Percentiles rank a stretch among this genome's conserved stretches.
phyloP scores from a whole-genome alignment of 305 asterid species.

The Fraxinus baroniana region DNA sequence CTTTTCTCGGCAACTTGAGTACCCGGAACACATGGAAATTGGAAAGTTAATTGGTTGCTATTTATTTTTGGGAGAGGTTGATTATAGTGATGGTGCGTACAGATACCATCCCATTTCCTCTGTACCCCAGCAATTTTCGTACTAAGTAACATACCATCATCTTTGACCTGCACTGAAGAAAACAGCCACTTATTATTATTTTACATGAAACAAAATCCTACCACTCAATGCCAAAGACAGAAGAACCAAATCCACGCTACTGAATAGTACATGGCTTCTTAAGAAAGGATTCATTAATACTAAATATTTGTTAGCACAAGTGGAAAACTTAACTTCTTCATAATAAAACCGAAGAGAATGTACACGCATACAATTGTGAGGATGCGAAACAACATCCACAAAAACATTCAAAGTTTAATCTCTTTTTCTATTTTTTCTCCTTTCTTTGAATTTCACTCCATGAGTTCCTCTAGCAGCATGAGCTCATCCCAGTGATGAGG shows the following conservation, averaged over 20 bases:
- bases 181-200: constrained; percentile 27
- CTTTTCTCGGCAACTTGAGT: constrained; percentile 43
- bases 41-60: constrained; percentile 24
- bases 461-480: background rate
- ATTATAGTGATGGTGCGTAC: constrained; percentile 49
- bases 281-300: background rate
- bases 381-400: background rate
- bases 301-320: background rate
- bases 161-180: constrained; percentile 77
- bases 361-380: background rate
- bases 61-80: constrained; percentile 37
- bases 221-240: background rate
- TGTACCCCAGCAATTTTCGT: constrained; percentile 48
- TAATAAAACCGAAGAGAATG: background rate
- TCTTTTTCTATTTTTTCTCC: background rate
- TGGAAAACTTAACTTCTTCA: background rate
- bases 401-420: background rate
- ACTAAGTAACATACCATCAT: constrained; percentile 50
- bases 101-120: constrained; percentile 69
- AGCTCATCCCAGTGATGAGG: background rate
- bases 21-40: constrained; percentile 46
- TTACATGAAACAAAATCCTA: constrained; percentile 3
- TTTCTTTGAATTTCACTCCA: background rate
- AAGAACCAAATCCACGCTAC: background rate
- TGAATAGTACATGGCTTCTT: background rate